Conservation (phyloP, 495 filamentous ascomycete genomes). For the Penicillium canescens region DNA sequence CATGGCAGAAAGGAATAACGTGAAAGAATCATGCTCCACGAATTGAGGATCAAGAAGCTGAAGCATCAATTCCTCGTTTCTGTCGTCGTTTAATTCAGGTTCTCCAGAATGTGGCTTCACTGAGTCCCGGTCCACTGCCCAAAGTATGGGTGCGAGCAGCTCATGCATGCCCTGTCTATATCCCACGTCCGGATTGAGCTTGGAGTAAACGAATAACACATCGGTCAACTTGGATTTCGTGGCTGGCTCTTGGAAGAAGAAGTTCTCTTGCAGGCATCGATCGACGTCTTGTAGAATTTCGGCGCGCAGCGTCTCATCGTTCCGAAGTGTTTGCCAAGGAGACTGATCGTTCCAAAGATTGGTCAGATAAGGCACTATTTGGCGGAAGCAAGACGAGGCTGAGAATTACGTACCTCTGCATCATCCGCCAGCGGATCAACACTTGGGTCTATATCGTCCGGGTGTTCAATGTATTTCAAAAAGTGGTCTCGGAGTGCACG, state of each 20-base stretch:
- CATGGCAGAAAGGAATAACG: slow-evolving; percentile 85
- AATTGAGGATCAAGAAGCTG: slow-evolving; percentile 68
- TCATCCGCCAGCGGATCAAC: slow-evolving; percentile 87
- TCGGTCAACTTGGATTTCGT: slow-evolving; percentile 84
- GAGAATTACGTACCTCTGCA: slow-evolving; percentile 61
- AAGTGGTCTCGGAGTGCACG: slow-evolving; percentile 69
- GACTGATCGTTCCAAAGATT: slow-evolving; percentile 58
- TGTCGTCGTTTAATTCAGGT: slow-evolving; percentile 12
- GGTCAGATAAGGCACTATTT: slow-evolving; percentile 29
- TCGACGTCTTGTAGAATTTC: slow-evolving; percentile 98
- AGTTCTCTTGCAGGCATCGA: slow-evolving; percentile 87
- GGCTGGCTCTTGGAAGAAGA: slow-evolving; percentile 77
- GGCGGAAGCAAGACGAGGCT: background rate
- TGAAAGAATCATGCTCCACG: slow-evolving; percentile 89
- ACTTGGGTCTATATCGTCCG: slow-evolving; percentile 71
- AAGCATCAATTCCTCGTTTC: slow-evolving; percentile 52
- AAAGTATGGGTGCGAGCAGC: slow-evolving; percentile 85
- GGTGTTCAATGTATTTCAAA: slow-evolving; percentile 76
- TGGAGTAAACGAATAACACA: slow-evolving; percentile 91
- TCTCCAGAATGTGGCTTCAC: slow-evolving; percentile 44
- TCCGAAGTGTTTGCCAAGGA: slow-evolving; percentile 81
- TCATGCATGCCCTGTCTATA: slow-evolving; percentile 99
- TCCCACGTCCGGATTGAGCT: slow-evolving; percentile 82
- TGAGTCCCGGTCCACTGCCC: slow-evolving; percentile 83
- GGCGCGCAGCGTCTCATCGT: slow-evolving; percentile 78